Conservation (phyloP, 129 eudicot genomes). For the Flaveria trinervia region DNA sequence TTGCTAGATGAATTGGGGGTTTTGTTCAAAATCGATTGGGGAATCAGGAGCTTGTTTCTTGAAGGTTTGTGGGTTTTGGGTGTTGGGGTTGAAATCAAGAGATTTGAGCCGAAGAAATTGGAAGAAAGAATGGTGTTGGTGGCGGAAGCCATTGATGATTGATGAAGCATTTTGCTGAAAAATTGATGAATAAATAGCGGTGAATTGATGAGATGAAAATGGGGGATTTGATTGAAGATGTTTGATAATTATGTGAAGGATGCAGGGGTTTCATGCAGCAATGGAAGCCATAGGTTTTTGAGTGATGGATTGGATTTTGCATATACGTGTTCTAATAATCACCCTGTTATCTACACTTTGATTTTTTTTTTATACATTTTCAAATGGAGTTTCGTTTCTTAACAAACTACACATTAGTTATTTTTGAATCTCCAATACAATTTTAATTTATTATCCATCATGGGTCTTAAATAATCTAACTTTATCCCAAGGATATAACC, state of each 20-base stretch:
- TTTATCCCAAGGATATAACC: no score
- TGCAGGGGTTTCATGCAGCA: constrained; percentile 33
- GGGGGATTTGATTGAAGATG: not conserved
- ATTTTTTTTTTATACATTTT: constrained; percentile 14
- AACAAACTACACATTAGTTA: not conserved
- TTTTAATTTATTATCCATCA: no score
- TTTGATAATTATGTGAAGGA: constrained; percentile 34
- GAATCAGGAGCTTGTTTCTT: constrained; percentile 42
- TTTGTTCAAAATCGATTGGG: constrained; percentile 48
- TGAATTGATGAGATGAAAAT: not conserved
- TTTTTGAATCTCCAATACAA: no score
- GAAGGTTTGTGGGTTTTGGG: constrained; percentile 57
- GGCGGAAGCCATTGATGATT: constrained; percentile 52
- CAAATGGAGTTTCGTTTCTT: not conserved
- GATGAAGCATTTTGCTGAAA: constrained; percentile 11
- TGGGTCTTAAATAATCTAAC: no score
- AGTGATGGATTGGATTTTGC: constrained; percentile 40
- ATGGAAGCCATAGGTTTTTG: constrained; percentile 47
- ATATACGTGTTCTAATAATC: constrained; percentile 48
- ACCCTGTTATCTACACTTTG: constrained; percentile 35
- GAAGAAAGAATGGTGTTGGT: constrained; percentile 59
- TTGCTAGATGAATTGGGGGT: constrained; percentile 37
- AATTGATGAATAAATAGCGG: not conserved
- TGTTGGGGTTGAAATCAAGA: constrained; percentile 61
- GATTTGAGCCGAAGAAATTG: constrained; percentile 51